Percentiles rank a stretch among this genome's conserved stretches.
These are phyloP conservation scores for Cryptosporidium viatorum DNA, from an alignment of 169 alveolate genomes.

Conservation along the genomic window DNA sequence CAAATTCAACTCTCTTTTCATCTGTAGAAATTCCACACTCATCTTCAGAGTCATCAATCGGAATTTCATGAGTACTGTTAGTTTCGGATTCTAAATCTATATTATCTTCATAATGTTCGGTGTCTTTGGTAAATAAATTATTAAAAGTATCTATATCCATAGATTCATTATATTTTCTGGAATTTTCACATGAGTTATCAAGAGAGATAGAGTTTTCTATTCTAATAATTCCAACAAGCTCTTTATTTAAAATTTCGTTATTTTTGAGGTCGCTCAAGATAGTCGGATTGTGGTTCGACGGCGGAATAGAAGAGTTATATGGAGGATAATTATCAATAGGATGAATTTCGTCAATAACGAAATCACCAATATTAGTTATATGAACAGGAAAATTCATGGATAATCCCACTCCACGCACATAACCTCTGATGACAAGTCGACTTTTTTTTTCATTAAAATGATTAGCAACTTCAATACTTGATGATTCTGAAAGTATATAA, in stretches of 20 bases:
- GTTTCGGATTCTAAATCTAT: not conserved
- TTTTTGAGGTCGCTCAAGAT: not conserved
- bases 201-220: slow-evolving; percentile 77
- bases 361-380: slow-evolving; percentile 85
- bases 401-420: slow-evolving; percentile 81
- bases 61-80: not conserved
- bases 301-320: not conserved
- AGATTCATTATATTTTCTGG: slow-evolving; percentile 11
- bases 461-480: not conserved
- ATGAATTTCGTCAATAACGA: slow-evolving; percentile 78
- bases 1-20: slow-evolving; percentile 25
- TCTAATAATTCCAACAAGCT: slow-evolving; percentile 43
- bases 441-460: slow-evolving; percentile 66
- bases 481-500: slow-evolving; percentile 74
- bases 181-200: slow-evolving; percentile 77
- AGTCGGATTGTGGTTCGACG: not conserved
- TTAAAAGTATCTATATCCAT: slow-evolving; percentile 87
- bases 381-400: slow-evolving; percentile 81
- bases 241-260: slow-evolving; percentile 10
- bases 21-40: not conserved
- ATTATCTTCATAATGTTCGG: not conserved
- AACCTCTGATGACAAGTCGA: slow-evolving; percentile 80
- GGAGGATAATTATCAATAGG: slow-evolving; percentile 2
- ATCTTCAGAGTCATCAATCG: not conserved
- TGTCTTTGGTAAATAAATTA: slow-evolving; percentile 79